Evolutionary conservation across 164 flowering plant genomes (phyloP), one percentile per base, ranked within the genome.

Genomic region (Vitis riparia): DNA sequence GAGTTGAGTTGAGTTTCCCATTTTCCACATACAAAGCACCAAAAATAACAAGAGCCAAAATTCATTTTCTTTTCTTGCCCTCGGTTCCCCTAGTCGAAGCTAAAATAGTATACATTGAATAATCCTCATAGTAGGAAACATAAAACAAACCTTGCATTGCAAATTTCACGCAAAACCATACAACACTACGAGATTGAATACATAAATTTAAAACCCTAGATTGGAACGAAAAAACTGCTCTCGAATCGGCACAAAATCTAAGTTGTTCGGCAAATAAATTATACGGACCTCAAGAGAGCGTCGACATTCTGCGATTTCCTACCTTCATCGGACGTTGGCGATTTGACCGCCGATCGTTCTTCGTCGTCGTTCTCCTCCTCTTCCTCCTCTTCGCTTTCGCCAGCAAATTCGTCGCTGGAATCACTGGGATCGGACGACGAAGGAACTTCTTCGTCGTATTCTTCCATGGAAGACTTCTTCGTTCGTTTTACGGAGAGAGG

Each of bases 231-330:
- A 14, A 13, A 67, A 16, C 13, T 16, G 15, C 61, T 37, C 14
- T 6, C 15, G 6, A 27, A 65, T 13, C 47, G 37, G 10, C 12
- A 37, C 44, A 47, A n/a, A 5, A 6, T 37, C 44, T 5, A 37
- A 37, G 44, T 37, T 37, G 44, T 37, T 37, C 5, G 44, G 7
- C 37, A 23, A 23, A 10, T 47, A 48, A 67, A 1, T 7, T 57
- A 30, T 27, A 37, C 6, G 14, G 68, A 88, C 95, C 91, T 84
- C 52, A 90, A 49, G 4, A 88, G 87, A 71, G 91, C 92, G 12
- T 73, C 85, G 19, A 90, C 87, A 64, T 90, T 90, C 67, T 81
- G 74, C 70, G 85, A 85, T 71, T 85, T 88, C 48, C 75, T 82
- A 67, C 71, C 80, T 15, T 72, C 76, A 17, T 72, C 71, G 8